These are phyloP conservation scores for Boletus bicolor DNA, from an alignment of 768 basidiomycete genomes.

Conservation along the genomic window DNA sequence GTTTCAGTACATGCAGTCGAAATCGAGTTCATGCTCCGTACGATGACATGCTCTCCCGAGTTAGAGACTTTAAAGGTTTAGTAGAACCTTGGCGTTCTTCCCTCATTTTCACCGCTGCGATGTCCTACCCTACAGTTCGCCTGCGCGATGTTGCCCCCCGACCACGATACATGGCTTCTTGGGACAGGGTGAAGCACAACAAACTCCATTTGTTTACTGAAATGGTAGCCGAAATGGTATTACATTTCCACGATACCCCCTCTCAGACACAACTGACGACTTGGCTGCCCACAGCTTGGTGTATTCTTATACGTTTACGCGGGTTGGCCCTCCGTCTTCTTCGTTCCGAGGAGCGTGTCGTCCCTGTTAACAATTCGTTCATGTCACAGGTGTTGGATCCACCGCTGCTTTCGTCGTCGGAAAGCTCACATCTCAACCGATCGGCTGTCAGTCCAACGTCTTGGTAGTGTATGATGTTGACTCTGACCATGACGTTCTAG, in stretches of 20 bases:
- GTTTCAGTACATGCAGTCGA: neutral
- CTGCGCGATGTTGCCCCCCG: conserved; percentile 43
- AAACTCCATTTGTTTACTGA: conserved; percentile 54
- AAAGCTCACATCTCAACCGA: conserved; percentile 37
- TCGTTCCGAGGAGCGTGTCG: neutral
- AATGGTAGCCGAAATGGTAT: conserved; percentile 59
- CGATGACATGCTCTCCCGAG: neutral
- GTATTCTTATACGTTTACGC: conserved; percentile 59
- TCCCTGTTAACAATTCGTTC: neutral
- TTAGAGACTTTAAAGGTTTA: conserved; percentile 7
- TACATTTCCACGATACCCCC: neutral
- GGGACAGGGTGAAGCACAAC: conserved; percentile 49
- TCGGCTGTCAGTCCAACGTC: conserved; percentile 45
- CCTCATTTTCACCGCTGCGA: conserved; percentile 2
- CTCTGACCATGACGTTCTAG: conserved; percentile 29
- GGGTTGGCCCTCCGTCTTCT: conserved; percentile 31
- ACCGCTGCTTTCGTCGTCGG: conserved; percentile 50
- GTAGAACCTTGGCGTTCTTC: neutral
- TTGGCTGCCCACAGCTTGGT: conserved; percentile 41
- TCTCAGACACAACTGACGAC: conserved; percentile 1
- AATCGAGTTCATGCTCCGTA: neutral
- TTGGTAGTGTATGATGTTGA: neutral
- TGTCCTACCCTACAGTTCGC: conserved; percentile 32
- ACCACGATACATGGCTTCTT: conserved; percentile 36
- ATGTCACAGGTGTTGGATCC: conserved; percentile 48